A percentile compares a stretch with the other conserved stretches of the same genome.
Conservation (phyloP, 495 filamentous ascomycete species). For the Aspergillus baeticus region DNA sequence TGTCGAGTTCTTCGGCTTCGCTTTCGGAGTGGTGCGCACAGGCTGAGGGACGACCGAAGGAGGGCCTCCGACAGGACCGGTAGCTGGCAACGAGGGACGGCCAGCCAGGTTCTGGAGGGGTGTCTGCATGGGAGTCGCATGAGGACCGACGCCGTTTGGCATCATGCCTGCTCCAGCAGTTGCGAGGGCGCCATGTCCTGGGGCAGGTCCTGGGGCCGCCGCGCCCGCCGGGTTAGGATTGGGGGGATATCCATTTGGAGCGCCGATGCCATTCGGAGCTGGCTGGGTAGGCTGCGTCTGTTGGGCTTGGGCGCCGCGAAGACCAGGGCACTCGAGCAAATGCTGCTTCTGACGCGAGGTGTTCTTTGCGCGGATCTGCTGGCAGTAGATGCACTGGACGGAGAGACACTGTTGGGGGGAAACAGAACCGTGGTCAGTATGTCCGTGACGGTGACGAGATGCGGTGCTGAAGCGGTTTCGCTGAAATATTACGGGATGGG, state of each 20-base stretch:
- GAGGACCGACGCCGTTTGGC: conserved; percentile 46
- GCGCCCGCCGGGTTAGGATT: conserved; percentile 44
- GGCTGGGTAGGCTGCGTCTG: conserved; percentile 37
- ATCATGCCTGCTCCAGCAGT: conserved; percentile 43
- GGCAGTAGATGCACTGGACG: conserved; percentile 59
- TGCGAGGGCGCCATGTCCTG: conserved; percentile 31
- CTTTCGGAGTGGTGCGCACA: conserved; percentile 42
- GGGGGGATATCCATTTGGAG: conserved; percentile 46
- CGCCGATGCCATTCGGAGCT: conserved; percentile 42
- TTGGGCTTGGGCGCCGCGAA: conserved; percentile 46
- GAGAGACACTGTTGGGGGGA: conserved; percentile 48
- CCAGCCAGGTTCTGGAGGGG: conserved; percentile 40
- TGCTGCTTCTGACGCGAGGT: conserved; percentile 58
- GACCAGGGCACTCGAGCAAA: conserved; percentile 53
- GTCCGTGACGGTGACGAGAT: conserved; percentile 27
- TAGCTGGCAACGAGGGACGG: conserved; percentile 39
- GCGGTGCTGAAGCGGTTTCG: conserved; percentile 15
- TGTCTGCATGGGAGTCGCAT: conserved; percentile 45
- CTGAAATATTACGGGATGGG: conserved; percentile 48
- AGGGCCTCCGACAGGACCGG: conserved; percentile 32
- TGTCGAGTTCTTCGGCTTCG: conserved; percentile 38
- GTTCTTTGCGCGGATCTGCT: conserved; percentile 58
- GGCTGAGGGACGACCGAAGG: conserved; percentile 30
- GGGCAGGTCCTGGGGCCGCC: conserved; percentile 34
- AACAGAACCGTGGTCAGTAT: conserved; percentile 21